Evolutionary conservation across 2,329 filamentous ascomycete species (phyloP).

Genomic region (Alternaria postmessia): DNA sequence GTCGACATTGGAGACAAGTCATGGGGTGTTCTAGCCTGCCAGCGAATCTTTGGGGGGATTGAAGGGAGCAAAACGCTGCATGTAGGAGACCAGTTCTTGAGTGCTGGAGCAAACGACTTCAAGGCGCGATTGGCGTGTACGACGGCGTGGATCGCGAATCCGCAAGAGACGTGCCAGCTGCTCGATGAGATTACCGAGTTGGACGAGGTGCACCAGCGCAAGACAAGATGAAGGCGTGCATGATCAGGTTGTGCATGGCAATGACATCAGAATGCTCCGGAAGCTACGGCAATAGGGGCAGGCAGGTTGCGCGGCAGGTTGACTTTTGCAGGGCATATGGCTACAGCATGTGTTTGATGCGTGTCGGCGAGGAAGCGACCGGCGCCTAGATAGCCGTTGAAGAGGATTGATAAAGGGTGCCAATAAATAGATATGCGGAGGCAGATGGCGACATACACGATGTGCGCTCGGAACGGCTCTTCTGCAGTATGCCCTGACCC

Average conservation of each 20-base stretch:
- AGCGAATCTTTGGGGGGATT: constrained; percentile 85
- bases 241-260: neutral
- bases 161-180: constrained; percentile 86
- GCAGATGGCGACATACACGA: constrained; percentile 6
- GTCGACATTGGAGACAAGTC: constrained; percentile 98
- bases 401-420: neutral
- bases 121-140: constrained; percentile 92
- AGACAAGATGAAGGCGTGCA: constrained; percentile 34
- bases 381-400: constrained; percentile 1
- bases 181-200: constrained; percentile 77
- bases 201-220: constrained; percentile 51
- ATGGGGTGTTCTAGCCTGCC: constrained; percentile 92
- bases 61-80: constrained; percentile 83
- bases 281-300: neutral
- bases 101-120: constrained; percentile 90
- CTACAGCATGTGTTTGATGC: neutral
- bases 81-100: constrained; percentile 95
- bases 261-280: constrained; percentile 6
- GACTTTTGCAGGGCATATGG: neutral
- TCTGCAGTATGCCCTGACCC: constrained; percentile 11
- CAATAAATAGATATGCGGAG: constrained; percentile 3
- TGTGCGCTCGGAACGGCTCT: constrained; percentile 11
- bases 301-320: neutral
- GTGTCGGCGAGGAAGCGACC: neutral
- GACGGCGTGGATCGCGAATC: constrained; percentile 96